Evolutionary conservation across 2,329 filamentous ascomycete species (phyloP).

Genomic region (Aureobasidium sp.): DNA sequence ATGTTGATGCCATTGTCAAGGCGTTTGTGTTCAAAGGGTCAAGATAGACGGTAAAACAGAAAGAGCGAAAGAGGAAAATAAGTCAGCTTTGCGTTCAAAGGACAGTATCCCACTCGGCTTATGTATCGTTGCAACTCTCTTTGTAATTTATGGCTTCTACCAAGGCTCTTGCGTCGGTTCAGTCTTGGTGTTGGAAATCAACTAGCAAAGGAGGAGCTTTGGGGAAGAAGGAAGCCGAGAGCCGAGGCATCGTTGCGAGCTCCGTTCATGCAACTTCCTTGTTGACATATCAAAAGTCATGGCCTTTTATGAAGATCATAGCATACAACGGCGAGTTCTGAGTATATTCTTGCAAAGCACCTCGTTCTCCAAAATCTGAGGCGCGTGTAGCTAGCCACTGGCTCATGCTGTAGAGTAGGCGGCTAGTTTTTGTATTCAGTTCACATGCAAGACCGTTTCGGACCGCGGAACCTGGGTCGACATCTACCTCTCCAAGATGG

Average conservation of each 20-base stretch:
- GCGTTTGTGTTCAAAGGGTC: background rate
- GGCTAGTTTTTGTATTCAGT: background rate
- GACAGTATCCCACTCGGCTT: background rate
- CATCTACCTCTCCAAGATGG: background rate
- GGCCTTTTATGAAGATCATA: background rate
- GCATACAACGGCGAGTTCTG: background rate
- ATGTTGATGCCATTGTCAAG: conserved; percentile 16
- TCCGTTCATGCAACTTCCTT: background rate
- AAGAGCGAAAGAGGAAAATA: background rate
- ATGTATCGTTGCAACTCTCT: background rate
- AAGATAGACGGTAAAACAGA: background rate
- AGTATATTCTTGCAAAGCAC: background rate
- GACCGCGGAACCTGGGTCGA: background rate
- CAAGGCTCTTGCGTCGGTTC: background rate
- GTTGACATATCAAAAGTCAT: background rate
- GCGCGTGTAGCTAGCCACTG: background rate
- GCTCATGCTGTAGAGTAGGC: background rate
- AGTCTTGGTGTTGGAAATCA: background rate
- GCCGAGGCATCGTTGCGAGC: background rate
- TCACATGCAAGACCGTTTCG: background rate
- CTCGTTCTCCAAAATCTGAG: background rate
- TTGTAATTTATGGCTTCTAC: background rate
- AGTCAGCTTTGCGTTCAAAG: background rate
- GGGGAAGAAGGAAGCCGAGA: background rate
- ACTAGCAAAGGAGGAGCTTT: background rate